A percentile compares a stretch with the other conserved stretches of the same genome.
These are phyloP conservation scores for Apiospora kogelbergensis DNA, from an alignment of 2,329 filamentous ascomycete species.

Conservation along the genomic window DNA sequence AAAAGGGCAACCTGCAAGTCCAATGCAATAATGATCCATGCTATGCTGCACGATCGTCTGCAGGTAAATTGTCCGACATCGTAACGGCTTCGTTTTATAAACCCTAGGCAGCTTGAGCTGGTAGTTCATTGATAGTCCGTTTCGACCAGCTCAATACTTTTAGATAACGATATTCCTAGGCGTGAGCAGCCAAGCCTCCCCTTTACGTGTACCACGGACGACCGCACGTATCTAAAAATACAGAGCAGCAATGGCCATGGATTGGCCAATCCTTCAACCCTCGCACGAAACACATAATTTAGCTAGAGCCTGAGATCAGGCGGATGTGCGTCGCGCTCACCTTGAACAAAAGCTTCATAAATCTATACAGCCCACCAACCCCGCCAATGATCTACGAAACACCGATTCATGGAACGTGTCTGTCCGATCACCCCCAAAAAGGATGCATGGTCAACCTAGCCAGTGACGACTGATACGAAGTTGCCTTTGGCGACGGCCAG, in stretches of 20 bases:
- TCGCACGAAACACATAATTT: neutral
- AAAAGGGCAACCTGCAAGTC: neutral
- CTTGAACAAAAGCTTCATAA: neutral
- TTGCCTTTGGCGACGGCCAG: neutral
- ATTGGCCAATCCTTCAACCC: neutral
- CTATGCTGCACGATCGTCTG: slow-evolving; percentile 4
- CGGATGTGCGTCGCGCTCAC: neutral
- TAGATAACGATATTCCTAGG: neutral
- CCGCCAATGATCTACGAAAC: too few species aligned
- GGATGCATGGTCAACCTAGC: neutral
- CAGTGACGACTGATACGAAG: neutral
- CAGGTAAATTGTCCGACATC: neutral
- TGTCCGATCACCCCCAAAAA: too few species aligned
- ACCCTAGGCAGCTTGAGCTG: too few species aligned
- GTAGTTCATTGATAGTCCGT: neutral
- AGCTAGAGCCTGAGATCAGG: neutral
- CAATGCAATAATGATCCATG: neutral
- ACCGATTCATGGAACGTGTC: too few species aligned
- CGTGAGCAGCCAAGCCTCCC: neutral
- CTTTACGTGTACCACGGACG: neutral
- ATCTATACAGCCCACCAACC: too few species aligned
- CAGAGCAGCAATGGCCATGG: neutral
- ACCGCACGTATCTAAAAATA: neutral
- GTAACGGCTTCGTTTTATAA: neutral
- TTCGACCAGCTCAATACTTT: neutral